Base-by-base conservation (phyloP, 2,329 filamentous ascomycete genomes). In the Hortaea werneckii region DNA sequence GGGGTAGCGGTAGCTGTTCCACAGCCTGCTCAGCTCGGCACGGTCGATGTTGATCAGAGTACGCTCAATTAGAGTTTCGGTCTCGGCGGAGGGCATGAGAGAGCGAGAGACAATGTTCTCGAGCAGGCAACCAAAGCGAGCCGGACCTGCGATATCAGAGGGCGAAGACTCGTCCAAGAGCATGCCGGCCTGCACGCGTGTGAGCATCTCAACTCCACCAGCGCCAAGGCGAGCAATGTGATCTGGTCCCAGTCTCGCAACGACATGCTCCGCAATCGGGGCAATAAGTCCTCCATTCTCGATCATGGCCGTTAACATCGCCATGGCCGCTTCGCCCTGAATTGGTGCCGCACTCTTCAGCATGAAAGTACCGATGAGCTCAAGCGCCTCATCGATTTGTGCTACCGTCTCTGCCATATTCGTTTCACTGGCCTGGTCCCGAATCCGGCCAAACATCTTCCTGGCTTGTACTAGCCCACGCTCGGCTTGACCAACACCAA, bases 311-410 rank as follows among this genome's bases (percentile, higher is more conserved):
- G 78, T 77, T 51, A 83, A 66, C 42, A 82, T 66, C 53, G 76
- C 73, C 66, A 80, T 74, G 58, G 71, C 73, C 48, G 76, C 73
- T 51, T 73, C 70, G 40, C 76, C 66, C 32, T 74, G 72, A 43
- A 78, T 65, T 37, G 74, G 63, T 47, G 71, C 66, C 46, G 70
- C 70, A 50, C 68, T 70, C 59, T 74, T 72, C 50, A 74, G 69
- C 57, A 80, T 69, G 57, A 79, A 74, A 41, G 70, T 71, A 45
- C 76, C 76, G 51, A 82, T 73, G 50, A 82, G 85, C 50, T 92
- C 83, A 49, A 86, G 75, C 30, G 82, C 87, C 65, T 95, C 90
- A 52, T 94, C 89, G 50, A 95, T 82, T 67, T 94, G 85, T 57
- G 92, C 86, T 29, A 74, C 71, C 42, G 83, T 66, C 48, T 87